Base-by-base conservation (phyloP, 352 stramenopile species). In the Halophytophthora polymorphica region DNA sequence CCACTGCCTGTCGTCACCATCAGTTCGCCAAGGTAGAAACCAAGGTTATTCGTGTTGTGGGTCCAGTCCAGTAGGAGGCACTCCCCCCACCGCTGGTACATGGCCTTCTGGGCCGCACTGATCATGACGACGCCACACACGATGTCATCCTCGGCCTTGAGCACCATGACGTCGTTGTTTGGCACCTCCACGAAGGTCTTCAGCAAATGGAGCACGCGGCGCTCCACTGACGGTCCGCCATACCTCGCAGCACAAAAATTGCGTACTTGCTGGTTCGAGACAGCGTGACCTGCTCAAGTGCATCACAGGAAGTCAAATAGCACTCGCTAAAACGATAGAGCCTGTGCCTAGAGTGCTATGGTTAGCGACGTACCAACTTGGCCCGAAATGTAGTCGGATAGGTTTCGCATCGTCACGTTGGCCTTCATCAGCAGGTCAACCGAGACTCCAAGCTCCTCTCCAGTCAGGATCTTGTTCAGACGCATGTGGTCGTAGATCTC, bases 1-100 rank as follows among this genome's bases (percentile, higher is more conserved):
- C 50, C 55, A 23, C 15, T 48, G 12, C 21, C 40, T 2, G 31
- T 53, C 0, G 60, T 69, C 6, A 53, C 55, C 13, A 69, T 41
- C 3, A 64, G 44, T 18, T 46, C 50, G 36, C 41, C 41, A 8
- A 47, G 25, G 14, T 47, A 35, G 18, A 47, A 35, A 22, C 41
- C 41, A 22, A 46, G 28, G 28, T 47, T 47, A 22, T 37, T 47
- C 1, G 41, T 47, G 25, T 36, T 47, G 6, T 47, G 28, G 6
- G 41, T 47, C 41, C 41, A 47, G 25, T 47, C 41, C 15, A 47
- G n/a, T 6, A 47, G 22, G 6, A 47, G 25, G 6, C 7, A 19
- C 28, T 37, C 41, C 6, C 22, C 12, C 25, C 41, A 47, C 19
- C 41, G 22, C 21, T 12, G 12, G 28, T 23, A 47, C 22, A 47